Evolutionary conservation across 257 asterid genomes (phyloP), one percentile per base, ranked within the genome.

Genomic region (Oldenlandia corymbosa): DNA sequence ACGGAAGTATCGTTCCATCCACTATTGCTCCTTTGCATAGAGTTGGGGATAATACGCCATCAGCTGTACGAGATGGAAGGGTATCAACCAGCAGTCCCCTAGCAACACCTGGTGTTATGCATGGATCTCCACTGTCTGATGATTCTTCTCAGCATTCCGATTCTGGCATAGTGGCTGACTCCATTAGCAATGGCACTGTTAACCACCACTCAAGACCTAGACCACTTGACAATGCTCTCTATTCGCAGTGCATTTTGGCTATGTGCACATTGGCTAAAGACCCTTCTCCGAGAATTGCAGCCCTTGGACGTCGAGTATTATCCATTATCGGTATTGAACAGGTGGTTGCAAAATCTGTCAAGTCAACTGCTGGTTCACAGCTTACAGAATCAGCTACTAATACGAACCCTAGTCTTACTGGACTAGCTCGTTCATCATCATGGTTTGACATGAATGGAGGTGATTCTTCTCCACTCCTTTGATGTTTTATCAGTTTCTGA

Each of bases 401-500:
- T 50, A 75, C 86, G 55, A 77, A 80, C 78, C 28, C 84, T 68
- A 80, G 84, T 79, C 73, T 79, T 54, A 80, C 94, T 66, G 99
- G 97, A 68, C 73, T 89, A 74, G 94, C 91, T 75, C 99, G 99
- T 45, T 92, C 99, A 21, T 70, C 95, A 10, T 92, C 99, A 45
- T 87, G 96, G 99, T 82, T 89, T 80, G 99, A 92, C 75, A 77
- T 81, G 80, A 92, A 73, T 70, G 98, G 95, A 74, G 97, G 98
- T 90, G 75, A 56, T 47, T 51, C 59, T 48, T n/a, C 31, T 18
- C n/a, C 34, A 52, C 23, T 10, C 9, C 16, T 58, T 31, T 69
- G 9, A 8, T 30, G 27, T 42, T 57, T 28, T 51, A 10, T 17
- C 13, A 41, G 49, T 51, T 10, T 24, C 27, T 34, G 7, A 21